A percentile compares a stretch with the other conserved stretches of the same genome.
phyloP scores from a whole-genome alignment of 768 basidiomycete species.

The Cystobasidium tubakii region DNA sequence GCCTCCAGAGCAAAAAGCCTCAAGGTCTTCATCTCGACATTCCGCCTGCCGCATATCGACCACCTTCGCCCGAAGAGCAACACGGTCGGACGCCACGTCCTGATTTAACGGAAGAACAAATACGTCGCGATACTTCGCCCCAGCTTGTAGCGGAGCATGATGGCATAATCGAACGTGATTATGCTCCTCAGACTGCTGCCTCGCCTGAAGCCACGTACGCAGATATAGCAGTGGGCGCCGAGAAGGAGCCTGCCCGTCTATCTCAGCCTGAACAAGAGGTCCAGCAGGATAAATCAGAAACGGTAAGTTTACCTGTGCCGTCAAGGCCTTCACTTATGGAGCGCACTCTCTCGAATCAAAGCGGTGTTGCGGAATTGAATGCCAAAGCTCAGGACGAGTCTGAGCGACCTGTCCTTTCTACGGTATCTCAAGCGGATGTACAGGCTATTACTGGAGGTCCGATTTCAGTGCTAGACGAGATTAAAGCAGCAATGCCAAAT shows the following conservation, averaged over 20 bases:
- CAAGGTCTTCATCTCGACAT: slow-evolving; percentile 16
- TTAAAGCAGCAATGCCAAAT: neutral
- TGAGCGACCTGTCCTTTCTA: neutral
- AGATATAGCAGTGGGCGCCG: too few species aligned
- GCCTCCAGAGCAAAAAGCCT: slow-evolving; percentile 1
- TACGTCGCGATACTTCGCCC: slow-evolving; percentile 18
- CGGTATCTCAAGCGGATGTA: neutral
- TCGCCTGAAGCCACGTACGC: neutral
- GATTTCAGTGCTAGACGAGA: slow-evolving; percentile 1
- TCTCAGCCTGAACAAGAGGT: too few species aligned
- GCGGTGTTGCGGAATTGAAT: neutral
- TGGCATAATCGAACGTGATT: slow-evolving; percentile 30
- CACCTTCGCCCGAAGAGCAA: slow-evolving; percentile 29
- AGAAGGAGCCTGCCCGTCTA: too few species aligned
- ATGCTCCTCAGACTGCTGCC: slow-evolving; percentile 1
- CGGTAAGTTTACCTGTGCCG: neutral
- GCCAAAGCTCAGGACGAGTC: neutral
- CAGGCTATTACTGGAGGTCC: neutral
- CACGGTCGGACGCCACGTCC: slow-evolving; percentile 15
- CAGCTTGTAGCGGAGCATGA: slow-evolving; percentile 24
- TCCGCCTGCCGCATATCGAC: slow-evolving; percentile 3
- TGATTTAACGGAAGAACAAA: slow-evolving; percentile 25
- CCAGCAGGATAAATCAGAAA: neutral
- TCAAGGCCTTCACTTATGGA: slow-evolving; percentile 16
- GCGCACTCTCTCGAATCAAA: slow-evolving; percentile 14